Percentiles rank a stretch among this genome's conserved stretches.
Conservation (phyloP, 345 rosid genomes). For the Eucalyptus sp. region DNA sequence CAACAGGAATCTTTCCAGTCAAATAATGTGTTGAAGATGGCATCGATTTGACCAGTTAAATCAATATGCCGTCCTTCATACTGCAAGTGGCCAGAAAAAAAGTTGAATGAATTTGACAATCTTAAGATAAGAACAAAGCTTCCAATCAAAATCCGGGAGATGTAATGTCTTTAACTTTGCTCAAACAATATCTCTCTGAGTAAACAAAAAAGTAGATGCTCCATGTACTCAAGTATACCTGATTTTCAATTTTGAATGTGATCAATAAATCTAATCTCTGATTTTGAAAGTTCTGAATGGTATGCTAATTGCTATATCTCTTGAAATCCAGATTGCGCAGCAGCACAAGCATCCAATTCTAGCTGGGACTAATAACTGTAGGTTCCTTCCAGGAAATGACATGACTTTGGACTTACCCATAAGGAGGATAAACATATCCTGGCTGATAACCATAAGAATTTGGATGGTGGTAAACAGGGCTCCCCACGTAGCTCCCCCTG, state of each 20-base stretch:
- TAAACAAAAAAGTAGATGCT: not conserved
- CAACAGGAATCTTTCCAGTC: not conserved
- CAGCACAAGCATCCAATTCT: not conserved
- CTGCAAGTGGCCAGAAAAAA: not conserved
- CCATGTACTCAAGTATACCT: not conserved
- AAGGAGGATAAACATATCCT: conserved; percentile 12
- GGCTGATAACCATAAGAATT: conserved; percentile 9
- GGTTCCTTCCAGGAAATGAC: not conserved
- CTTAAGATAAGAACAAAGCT: not conserved
- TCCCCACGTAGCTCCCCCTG: conserved; percentile 1
- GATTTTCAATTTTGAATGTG: not conserved
- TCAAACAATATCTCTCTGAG: not conserved
- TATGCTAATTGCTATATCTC: not conserved
- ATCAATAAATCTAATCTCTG: not conserved
- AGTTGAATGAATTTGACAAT: not conserved
- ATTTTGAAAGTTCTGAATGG: not conserved
- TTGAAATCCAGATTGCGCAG: not conserved
- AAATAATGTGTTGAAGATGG: not conserved
- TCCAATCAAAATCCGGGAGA: not conserved
- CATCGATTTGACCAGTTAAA: not conserved
- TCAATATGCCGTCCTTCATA: not conserved
- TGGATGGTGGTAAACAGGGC: conserved; percentile 1
- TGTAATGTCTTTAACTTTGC: not conserved
- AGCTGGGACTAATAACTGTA: not conserved
- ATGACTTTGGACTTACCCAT: conserved; percentile 7